These are phyloP conservation scores for Bruguiera gymnorhiza DNA, from an alignment of 345 rosid species.

Conservation along the genomic window DNA sequence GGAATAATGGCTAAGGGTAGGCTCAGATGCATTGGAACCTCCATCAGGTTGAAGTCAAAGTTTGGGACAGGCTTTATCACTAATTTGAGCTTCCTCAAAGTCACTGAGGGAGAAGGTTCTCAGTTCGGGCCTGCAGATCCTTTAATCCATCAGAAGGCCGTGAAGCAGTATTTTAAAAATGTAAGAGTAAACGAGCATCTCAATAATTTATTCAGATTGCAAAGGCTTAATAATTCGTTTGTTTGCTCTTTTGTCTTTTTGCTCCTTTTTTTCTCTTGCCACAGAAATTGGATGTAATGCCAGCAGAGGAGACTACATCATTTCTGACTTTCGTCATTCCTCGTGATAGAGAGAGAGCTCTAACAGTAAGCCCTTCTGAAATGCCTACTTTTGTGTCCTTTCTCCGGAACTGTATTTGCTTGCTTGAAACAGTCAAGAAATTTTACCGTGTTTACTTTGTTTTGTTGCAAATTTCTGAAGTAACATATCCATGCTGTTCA, in stretches of 20 bases:
- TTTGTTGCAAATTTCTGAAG: too few relatives aligned
- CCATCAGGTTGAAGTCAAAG: constrained; percentile 81
- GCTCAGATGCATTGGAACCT: constrained; percentile 84
- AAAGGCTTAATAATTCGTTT: not conserved
- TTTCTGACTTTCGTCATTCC: constrained; percentile 85
- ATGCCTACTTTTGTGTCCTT: not conserved
- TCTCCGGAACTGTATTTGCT: too few relatives aligned
- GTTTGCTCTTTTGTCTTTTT: not conserved
- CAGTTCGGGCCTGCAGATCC: constrained; percentile 30
- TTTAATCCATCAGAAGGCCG: constrained; percentile 38
- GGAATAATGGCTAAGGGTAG: constrained; percentile 95
- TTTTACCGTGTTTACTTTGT: too few relatives aligned
- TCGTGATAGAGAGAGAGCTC: constrained; percentile 58
- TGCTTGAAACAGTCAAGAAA: too few relatives aligned
- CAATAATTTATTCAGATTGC: not conserved
- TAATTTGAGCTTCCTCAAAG: constrained; percentile 61
- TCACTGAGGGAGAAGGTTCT: constrained; percentile 36
- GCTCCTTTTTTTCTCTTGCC: not conserved
- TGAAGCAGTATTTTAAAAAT: constrained; percentile 69
- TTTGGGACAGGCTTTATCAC: constrained; percentile 88
- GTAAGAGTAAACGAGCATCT: constrained; percentile 22
- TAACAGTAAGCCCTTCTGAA: constrained; percentile 44
- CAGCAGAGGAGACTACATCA: constrained; percentile 63
- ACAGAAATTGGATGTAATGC: constrained; percentile 63
- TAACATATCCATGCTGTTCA: too few relatives aligned